A percentile compares a stretch with the other conserved stretches of the same genome.
These are phyloP conservation scores for Aspergillus sergii DNA, from an alignment of 2,329 filamentous ascomycete genomes.

Conservation along the genomic window DNA sequence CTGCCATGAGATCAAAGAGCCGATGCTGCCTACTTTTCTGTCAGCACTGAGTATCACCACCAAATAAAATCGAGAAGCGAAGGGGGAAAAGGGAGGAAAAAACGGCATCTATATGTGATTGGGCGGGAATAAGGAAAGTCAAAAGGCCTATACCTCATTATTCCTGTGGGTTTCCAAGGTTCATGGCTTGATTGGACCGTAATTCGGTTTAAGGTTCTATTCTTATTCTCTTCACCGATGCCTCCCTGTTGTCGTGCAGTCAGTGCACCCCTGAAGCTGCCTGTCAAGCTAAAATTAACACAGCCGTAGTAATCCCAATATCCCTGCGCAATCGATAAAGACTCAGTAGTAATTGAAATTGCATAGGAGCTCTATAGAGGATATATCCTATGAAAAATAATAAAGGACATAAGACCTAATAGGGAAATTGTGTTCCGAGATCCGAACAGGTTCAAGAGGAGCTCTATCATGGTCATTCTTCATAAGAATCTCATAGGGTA, in stretches of 20 bases:
- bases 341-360: neutral
- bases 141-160: constrained; percentile 5
- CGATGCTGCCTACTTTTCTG: neutral
- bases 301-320: neutral
- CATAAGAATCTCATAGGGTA: neutral
- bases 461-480: neutral
- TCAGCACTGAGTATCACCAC: too few relatives aligned
- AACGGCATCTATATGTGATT: neutral
- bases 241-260: neutral
- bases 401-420: neutral
- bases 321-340: neutral
- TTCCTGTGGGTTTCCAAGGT: neutral
- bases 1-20: neutral
- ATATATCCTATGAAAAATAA: neutral
- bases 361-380: neutral
- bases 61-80: neutral
- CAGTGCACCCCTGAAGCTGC: constrained; percentile 3
- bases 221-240: constrained; percentile 14
- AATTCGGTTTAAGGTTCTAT: constrained; percentile 2
- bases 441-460: neutral
- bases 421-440: neutral
- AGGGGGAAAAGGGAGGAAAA: neutral
- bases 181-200: constrained; percentile 7
- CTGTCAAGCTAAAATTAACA: constrained; percentile 1
- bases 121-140: constrained; percentile 9